Evolutionary conservation across 768 basidiomycete species (phyloP), one percentile per base, ranked within the genome.

Genomic region (Mycena rebaudengoi): DNA sequence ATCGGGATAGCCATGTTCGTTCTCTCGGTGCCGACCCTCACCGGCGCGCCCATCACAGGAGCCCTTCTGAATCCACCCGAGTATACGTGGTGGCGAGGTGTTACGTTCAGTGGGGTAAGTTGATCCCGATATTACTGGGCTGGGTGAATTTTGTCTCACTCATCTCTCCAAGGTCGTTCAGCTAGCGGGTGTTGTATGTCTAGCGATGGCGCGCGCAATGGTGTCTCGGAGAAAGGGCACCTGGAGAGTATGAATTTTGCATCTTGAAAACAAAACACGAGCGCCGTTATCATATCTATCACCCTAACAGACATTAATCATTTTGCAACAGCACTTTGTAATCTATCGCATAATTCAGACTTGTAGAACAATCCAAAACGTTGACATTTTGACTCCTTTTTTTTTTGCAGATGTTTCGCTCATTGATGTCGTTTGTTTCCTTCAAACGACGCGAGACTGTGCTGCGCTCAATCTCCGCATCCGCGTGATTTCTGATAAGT

Each of bases 81-180:
- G 12, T 74, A 73, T 25, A 57, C 69, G 14, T 79, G 78, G 70
- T 73, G 77, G 70, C 72, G 76, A 41, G 69, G 44, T 5, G 75
- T 75, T 16, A 55, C 66, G 11, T 68, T 70, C 40, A 57, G 58
- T 20, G 71, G 70, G 20, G 59, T 69, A 23, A 45, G 64, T 40
- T 13, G 3, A 20, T 21, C 39, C 46, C 18, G 10, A 10, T 37
- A 10, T 10, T 37, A 10, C 35, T 37, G 35, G 18, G 8, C 11
- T 8, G 30, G n/a, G 6, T 25, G 14, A 23, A 16, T 16, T 51
- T 20, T 7, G 32, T 32, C 6, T 23, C 21, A 14, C 26, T 30
- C 20, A 16, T 39, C 12, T 39, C 37, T 41, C 33, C 3, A 25
- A 66, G 65, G 60, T 66, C 41, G 65, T 66, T 2, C 59, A 61